Evolutionary conservation across 2,329 filamentous ascomycete species (phyloP), one percentile per base, ranked within the genome.

Genomic region (Fusarium caatingaense): DNA sequence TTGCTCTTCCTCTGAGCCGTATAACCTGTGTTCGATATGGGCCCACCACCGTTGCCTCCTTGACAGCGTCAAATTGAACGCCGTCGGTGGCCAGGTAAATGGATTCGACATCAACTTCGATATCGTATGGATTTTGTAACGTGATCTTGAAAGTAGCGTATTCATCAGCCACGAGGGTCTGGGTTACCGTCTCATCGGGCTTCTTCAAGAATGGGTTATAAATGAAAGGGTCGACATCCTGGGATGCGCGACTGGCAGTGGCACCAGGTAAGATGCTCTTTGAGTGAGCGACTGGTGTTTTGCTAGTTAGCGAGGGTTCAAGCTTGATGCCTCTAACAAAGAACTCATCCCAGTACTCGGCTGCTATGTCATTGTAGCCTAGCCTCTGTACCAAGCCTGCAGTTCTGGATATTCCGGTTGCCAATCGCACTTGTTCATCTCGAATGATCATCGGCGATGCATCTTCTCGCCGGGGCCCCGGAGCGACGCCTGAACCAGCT

Each of bases 301-400:
- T 86, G 13, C 86, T 85, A 44, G 83, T 80, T 12, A 89, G 83
- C 40, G 88, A 79, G 25, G 91, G 84, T 53, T 94, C 88, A 45
- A 97, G 83, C 57, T 90, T 88, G 72, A 97, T 83, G 68, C 89
- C 89, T 51, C 96, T 90, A 48, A 99, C 87, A 11, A 99, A 84
- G 73, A 98, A 98, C 75, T 97, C 93, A 78, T 99, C 96, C 96
- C 96, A 99, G 77, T 98, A 99, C 72, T 96, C 92, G 8, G 93
- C 94, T 55, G 89, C 86, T 44, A 95, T 80, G 59, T 91, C 82
- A 8, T 86, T 83, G 28, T 94, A 82, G 1, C 94, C 94, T 27
- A 98, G 81, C 63, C 92, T 90, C 64, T 88, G 88, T 1, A 92
- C 91, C n/a, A 96, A 88, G 32, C 86, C 88, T 30, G 94, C 89